Percentiles rank a stretch among this genome's conserved stretches.
phyloP scores from a whole-genome alignment of 768 basidiomycete species.

The Leccinum incarnatum region DNA sequence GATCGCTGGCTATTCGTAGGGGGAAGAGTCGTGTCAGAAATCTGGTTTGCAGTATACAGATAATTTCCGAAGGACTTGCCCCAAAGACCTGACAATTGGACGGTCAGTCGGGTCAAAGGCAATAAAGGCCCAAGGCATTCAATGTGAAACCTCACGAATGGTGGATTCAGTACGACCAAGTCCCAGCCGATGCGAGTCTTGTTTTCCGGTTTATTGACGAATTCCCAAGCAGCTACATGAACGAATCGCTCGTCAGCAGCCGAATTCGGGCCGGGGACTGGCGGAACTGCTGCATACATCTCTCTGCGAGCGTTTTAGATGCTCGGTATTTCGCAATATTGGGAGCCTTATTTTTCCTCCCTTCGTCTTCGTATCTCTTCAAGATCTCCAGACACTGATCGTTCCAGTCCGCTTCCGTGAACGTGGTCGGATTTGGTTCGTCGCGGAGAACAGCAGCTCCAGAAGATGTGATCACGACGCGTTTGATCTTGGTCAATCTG shows the following conservation, averaged over 20 bases:
- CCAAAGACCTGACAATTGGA: constrained; percentile 26
- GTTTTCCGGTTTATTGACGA: constrained; percentile 31
- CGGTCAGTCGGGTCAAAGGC: not conserved
- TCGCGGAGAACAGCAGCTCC: constrained; percentile 44
- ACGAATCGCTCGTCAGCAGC: not conserved
- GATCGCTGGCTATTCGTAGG: constrained; percentile 37
- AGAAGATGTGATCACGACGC: constrained; percentile 70
- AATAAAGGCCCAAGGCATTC: not conserved
- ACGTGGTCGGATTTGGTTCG: constrained; percentile 28
- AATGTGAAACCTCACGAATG: constrained; percentile 28
- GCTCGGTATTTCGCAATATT: constrained; percentile 48
- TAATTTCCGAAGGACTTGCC: constrained; percentile 10
- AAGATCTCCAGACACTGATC: constrained; percentile 38
- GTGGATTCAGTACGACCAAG: constrained; percentile 40
- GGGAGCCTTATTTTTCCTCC: constrained; percentile 38
- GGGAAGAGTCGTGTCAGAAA: not conserved
- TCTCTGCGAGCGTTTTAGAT: constrained; percentile 66
- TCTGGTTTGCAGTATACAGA: not conserved
- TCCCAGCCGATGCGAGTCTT: constrained; percentile 37
- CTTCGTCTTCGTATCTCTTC: constrained; percentile 45
- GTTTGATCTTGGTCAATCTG: constrained; percentile 48
- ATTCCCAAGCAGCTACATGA: constrained; percentile 48
- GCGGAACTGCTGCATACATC: constrained; percentile 31
- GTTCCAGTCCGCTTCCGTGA: constrained; percentile 63
- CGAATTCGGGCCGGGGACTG: not conserved